Evolutionary conservation across 2,329 filamentous ascomycete species (phyloP), one percentile per base, ranked within the genome.

Genomic region (Orbilia blumenaviensis): DNA sequence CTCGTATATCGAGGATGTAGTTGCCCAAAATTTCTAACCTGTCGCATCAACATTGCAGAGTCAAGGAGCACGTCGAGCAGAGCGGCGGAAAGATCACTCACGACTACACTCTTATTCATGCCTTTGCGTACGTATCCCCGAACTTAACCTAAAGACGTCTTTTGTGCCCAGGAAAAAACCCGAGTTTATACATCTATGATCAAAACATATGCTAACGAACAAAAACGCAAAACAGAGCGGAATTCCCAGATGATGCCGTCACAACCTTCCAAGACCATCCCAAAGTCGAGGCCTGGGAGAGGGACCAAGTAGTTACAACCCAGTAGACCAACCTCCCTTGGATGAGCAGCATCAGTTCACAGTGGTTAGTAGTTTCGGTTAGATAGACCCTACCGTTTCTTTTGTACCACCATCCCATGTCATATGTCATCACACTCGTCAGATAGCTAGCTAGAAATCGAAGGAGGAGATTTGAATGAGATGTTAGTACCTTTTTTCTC

Each of bases 91-190:
- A 88, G 83, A 95, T 98, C 84, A 88, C 85, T 66, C 89, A 95
- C 80, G 92, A 95, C 83, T 97, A 92, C 86, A 90, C 85, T 77
- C 84, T 97, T 80, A 93, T 97, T 87, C 96, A 94, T 86, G 94
- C 91, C 72, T 97, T 97, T 86, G 90, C 92, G 94, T 97, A 89
- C 80, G 92, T 86, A 52, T 34, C 25, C 71, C n/a, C n/a, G n/a
- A n/a, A n/a, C n/a, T n/a, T n/a, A n/a, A n/a, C n/a, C n/a, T n/a
- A n/a, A n/a, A n/a, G n/a, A n/a, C n/a, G n/a, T n/a, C n/a, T n/a
- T n/a, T n/a, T n/a, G n/a, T n/a, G n/a, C n/a, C n/a, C n/a, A n/a
- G n/a, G n/a, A n/a, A n/a, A n/a, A n/a, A n/a, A n/a, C n/a, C n/a
- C n/a, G n/a, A n/a, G n/a, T n/a, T n/a, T n/a, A n/a, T n/a, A n/a